Base-by-base conservation (phyloP, 257 asterid species). In the Nicotiana sylvestris region DNA sequence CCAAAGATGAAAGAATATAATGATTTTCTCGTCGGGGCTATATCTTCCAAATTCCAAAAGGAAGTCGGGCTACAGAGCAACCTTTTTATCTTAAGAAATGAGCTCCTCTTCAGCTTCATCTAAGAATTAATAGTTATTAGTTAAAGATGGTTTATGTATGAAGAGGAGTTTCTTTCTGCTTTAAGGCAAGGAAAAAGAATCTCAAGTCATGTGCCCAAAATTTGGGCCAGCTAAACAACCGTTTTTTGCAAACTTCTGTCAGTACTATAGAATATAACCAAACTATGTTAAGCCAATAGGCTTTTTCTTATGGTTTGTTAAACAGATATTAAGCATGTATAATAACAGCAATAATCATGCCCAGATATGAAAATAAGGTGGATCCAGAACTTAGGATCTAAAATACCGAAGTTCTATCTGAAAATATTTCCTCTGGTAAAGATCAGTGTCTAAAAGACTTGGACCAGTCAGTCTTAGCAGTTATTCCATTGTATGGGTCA, bases 1-100 rank as follows among this genome's bases (percentile, higher is more conserved):
- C 76, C 18, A 62, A 60, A 32, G 79, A 87, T n/a, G 87, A 84
- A 77, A 46, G 65, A 33, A 64, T 21, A 29, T 32, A 53, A 37
- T 66, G 80, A 82, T 39, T 32, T 55, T 27, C 80, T 32, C 13
- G 30, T 66, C 33, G 81, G 74, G 16, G 46, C 5, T 43, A 4
- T 13, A 8, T 43, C 51, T 70, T 62, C 67, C 33, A 60, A 60
- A 9, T 81, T 81, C 49, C 64, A 55, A 81, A 37, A 70, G 72
- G 81, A 82, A n/a, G 64, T 72, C 51, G 9, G 66, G 27, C 79
- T 66, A 21, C 27, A 17, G 35, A 64, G 35, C 12, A 80, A 27
- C 46, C 61, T 79, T 58, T 79, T 51, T 61, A 76, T 76, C 80
- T 21, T 51, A 25, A 16, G 80, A 76, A 51, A 76, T 76, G 80